Evolutionary conservation across 1,284 basidiomycete species (phyloP).

Genomic region (Sphagnurus paluster): DNA sequence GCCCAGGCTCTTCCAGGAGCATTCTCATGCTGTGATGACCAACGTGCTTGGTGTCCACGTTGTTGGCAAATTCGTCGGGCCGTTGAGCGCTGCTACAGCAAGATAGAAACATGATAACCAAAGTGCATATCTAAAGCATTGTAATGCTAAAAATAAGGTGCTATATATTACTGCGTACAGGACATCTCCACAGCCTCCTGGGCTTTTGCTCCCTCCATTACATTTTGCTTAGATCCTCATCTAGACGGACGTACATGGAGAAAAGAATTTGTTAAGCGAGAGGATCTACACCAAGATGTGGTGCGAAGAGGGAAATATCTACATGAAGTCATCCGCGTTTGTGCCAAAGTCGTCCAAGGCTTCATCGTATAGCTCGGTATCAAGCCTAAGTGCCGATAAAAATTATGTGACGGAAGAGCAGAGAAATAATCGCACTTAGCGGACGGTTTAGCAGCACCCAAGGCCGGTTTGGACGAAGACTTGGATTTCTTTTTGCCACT

Average conservation of each 20-base stretch:
- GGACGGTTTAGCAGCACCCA: slow-evolving; percentile 71
- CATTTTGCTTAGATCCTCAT: slow-evolving; percentile 4
- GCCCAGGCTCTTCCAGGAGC: too few relatives aligned
- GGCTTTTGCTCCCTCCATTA: slow-evolving; percentile 12
- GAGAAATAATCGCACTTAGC: slow-evolving; percentile 49
- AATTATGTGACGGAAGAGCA: not conserved
- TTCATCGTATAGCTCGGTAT: slow-evolving; percentile 83
- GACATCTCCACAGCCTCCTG: slow-evolving; percentile 6
- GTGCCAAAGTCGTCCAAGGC: slow-evolving; percentile 81
- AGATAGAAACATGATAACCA: not conserved
- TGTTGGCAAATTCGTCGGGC: not conserved
- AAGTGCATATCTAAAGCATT: too few relatives aligned
- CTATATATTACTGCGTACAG: slow-evolving; percentile 5
- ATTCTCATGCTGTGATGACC: too few relatives aligned
- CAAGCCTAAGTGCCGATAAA: slow-evolving; percentile 43
- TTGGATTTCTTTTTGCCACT: slow-evolving; percentile 90
- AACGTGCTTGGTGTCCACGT: slow-evolving; percentile 19
- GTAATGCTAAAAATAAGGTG: slow-evolving; percentile 4
- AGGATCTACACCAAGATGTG: not conserved
- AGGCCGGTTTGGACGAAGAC: slow-evolving; percentile 63
- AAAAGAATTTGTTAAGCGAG: not conserved
- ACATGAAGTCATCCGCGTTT: slow-evolving; percentile 76
- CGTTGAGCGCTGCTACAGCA: not conserved
- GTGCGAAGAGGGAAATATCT: slow-evolving; percentile 16
- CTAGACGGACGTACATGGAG: slow-evolving; percentile 9